Base-by-base conservation (phyloP, 1,284 basidiomycete genomes). In the Cutaneotrichosporon sp. region DNA sequence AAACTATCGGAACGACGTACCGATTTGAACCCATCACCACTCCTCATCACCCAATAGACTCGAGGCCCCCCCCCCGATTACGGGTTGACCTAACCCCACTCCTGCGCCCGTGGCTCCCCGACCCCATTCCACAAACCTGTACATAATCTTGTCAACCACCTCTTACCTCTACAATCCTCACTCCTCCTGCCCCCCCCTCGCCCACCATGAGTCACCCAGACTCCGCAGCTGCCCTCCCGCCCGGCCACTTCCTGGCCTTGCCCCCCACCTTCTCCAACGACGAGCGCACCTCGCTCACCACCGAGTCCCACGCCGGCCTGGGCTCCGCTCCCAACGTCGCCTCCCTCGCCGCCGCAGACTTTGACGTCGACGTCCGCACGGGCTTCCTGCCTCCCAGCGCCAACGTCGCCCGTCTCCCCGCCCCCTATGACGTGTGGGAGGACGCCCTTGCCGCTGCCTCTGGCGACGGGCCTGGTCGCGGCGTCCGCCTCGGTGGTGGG, bases 331-430 rank as follows among this genome's bases (percentile, higher is more conserved):
- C 82, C 38, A 91, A 94, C 76, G 91, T 89, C 4, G 87, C 90
- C 13, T 93, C 92, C 4, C 86, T 94, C 58, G 91, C 92, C 14
- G 89, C 91, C 4, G 91, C 94, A 74, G 94, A 97, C 82, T 97
- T 93, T 82, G 93, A 97, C 75, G 89, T 97, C 67, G 91, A 95
- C 74, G 91, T 91, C 2, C 83, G 88, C 24, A 92, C 92, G 0
- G 95, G 95, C 0, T 97, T 98, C 76, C 87, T 97, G 83, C 94
- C 95, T 1, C 89, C 90, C 0, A 84, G 89, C 33, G 84, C 86
- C 1, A 92, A 93, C 0, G 72, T 92, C 0, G 69, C 76, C 42
- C 84, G 87, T 11, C 83, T 97, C 0, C 84, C 85, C 0, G 68
- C 64, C 0, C 77, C 81, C 58, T 93, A 87, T 83, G 86, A 86